Evolutionary conservation across 2,329 filamentous ascomycete genomes (phyloP), one percentile per base, ranked within the genome.

Genomic region (Talaromyces islandicus): DNA sequence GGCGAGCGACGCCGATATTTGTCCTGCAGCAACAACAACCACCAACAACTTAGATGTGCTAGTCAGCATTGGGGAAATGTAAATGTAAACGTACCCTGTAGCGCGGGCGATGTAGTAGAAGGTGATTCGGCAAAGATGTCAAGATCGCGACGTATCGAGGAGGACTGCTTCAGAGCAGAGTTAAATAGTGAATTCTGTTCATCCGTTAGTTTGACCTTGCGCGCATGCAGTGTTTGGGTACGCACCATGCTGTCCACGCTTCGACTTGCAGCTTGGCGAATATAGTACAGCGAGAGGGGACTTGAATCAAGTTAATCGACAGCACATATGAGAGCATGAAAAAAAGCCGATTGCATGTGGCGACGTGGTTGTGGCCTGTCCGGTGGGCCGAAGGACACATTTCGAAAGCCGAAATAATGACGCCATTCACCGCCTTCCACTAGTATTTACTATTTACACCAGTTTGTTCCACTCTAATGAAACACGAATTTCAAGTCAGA

Each of bases 111-210:
- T 54, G 81, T 81, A 56, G 83, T 81, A 30, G 79, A 74, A 2
- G 81, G 80, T 9, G 81, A 79, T 62, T 86, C 80, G 60, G 88
- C 82, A 68, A 92, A 88, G 53, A 82, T 81, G 67, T 89, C 85
- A 64, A 95, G 85, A 70, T 94, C 90, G 71, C 84, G 85, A 68
- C 89, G 88, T 66, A 95, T 85, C 51, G 89, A 85, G 67, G 89
- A 90, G 66, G 88, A 91, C 78, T 95, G 91, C 77, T 91, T 91
- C 58, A 94, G 81, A 57, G 90, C 90, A 60, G 89, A 89, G 73
- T 95, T 95, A 80, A 93, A 95, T 56, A 91, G 82, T 51, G 89
- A 88, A 70, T 92, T 93, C 90, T 91, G 54, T 24, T 24, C 43
- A 46, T 24, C 21, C 11, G 9, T 46, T 46, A 46, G 43, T 24